Evolutionary conservation across 2,329 filamentous ascomycete genomes (phyloP).

Genomic region (Nannizzia gypsea): DNA sequence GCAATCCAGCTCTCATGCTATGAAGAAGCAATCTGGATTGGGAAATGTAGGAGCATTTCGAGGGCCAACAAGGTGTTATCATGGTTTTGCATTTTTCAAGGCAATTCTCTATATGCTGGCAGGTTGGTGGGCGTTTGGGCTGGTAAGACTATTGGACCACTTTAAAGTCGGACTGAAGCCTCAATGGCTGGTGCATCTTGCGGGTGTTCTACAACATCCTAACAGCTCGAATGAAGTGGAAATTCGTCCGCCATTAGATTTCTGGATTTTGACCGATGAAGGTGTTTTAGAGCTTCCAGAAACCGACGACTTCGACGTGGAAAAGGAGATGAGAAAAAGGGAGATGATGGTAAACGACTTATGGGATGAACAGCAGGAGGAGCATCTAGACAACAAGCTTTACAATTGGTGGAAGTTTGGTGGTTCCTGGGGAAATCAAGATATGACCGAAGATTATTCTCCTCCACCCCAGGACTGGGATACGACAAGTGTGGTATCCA

Average conservation of each 20-base stretch:
- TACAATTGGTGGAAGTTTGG: slow-evolving; percentile 78
- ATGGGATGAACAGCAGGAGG: slow-evolving; percentile 44
- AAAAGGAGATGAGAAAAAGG: slow-evolving; percentile 60
- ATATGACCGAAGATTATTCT: slow-evolving; percentile 67
- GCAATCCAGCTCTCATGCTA: slow-evolving; percentile 24
- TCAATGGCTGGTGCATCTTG: slow-evolving; percentile 44
- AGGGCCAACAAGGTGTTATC: slow-evolving; percentile 62
- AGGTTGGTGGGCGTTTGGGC: slow-evolving; percentile 45
- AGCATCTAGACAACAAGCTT: slow-evolving; percentile 57
- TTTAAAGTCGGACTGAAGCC: slow-evolving; percentile 53
- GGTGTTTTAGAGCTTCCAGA: slow-evolving; percentile 46
- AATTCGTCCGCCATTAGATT: slow-evolving; percentile 31
- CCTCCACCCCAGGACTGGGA: slow-evolving; percentile 54
- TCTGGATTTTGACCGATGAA: slow-evolving; percentile 43
- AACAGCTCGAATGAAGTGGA: slow-evolving; percentile 11
- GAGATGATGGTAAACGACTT: slow-evolving; percentile 35
- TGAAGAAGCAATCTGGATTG: slow-evolving; percentile 26
- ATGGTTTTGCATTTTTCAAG: slow-evolving; percentile 61
- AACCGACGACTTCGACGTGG: slow-evolving; percentile 62
- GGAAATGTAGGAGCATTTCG: slow-evolving; percentile 70
- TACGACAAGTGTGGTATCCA: slow-evolving; percentile 67
- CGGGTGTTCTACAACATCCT: slow-evolving; percentile 21
- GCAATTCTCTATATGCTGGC: slow-evolving; percentile 58
- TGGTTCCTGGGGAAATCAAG: slow-evolving; percentile 72
- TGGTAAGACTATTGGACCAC: slow-evolving; percentile 44